Conservation (phyloP, 2,329 filamentous ascomycete species). For the Diaporthe amygdali region DNA sequence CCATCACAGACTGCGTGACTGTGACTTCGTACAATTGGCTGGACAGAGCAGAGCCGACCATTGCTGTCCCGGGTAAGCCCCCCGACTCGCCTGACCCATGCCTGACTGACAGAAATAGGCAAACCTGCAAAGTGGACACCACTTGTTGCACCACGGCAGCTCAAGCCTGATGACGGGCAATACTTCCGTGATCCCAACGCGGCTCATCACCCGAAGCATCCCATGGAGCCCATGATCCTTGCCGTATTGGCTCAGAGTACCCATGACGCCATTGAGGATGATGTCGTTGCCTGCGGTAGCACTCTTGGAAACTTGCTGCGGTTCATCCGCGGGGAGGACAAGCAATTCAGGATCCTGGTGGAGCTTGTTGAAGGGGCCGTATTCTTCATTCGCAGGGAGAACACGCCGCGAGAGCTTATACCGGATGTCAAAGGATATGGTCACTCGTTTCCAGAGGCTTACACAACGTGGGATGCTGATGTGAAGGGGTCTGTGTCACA, state of each 20-base stretch:
- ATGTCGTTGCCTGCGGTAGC: conserved; percentile 65
- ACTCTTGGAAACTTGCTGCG: conserved; percentile 66
- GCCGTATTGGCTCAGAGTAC: conserved; percentile 42
- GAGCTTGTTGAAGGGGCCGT: conserved; percentile 61
- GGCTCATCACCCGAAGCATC: conserved; percentile 52
- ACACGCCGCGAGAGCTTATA: conserved; percentile 62
- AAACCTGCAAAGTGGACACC: conserved; percentile 57
- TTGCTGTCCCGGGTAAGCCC: conserved; percentile 40
- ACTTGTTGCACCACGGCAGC: conserved; percentile 33
- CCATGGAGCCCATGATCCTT: conserved; percentile 54
- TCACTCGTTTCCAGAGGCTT: conserved; percentile 69
- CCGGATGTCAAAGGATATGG: conserved; percentile 63
- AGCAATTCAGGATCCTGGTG: conserved; percentile 62
- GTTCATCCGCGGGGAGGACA: conserved; percentile 52
- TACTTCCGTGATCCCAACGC: conserved; percentile 63
- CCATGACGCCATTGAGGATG: conserved; percentile 43
- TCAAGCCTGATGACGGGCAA: conserved; percentile 50
- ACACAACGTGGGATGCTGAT: conserved; percentile 66
- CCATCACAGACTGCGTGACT: conserved; percentile 30
- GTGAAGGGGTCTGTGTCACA: conserved; percentile 63
- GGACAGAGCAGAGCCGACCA: conserved; percentile 30
- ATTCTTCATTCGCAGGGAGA: conserved; percentile 68
- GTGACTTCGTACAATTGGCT: conserved; percentile 46
- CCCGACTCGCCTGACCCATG: not conserved
- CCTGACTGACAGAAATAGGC: conserved; percentile 39